Evolutionary conservation across 257 asterid species (phyloP).

Genomic region (Nicotiana tabacum): DNA sequence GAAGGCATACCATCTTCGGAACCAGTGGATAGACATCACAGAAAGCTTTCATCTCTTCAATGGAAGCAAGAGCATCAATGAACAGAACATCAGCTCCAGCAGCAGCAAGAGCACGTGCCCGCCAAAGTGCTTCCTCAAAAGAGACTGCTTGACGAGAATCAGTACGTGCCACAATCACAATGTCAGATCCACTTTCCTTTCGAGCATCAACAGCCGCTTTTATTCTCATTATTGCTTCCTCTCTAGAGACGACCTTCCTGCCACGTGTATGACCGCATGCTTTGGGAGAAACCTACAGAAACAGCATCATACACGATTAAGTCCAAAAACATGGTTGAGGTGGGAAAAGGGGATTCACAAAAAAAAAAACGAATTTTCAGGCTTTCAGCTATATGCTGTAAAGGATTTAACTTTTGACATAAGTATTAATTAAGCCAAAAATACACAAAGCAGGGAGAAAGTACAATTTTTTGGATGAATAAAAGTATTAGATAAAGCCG

Average conservation of each 20-base stretch:
- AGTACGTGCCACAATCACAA: conserved; percentile 90
- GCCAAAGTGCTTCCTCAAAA: conserved; percentile 81
- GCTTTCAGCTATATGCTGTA: background rate
- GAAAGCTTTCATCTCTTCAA: conserved; percentile 85
- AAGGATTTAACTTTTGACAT: background rate
- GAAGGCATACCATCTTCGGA: conserved; percentile 74
- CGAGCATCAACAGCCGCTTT: conserved; percentile 95
- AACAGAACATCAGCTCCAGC: conserved; percentile 96
- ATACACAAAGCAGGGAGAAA: background rate
- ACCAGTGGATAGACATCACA: conserved; percentile 67
- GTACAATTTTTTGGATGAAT: background rate
- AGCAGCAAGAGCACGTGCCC: conserved; percentile 77
- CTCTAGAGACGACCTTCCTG: conserved; percentile 80
- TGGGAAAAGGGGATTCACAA: background rate
- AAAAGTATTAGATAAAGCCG: background rate
- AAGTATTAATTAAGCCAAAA: background rate
- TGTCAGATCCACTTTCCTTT: conserved; percentile 82
- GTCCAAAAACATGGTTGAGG: background rate
- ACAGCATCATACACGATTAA: conserved; percentile 15
- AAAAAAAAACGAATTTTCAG: background rate
- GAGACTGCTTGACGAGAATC: conserved; percentile 97
- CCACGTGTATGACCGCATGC: conserved; percentile 97
- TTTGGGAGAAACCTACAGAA: conserved; percentile 75
- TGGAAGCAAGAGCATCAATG: conserved; percentile 89
- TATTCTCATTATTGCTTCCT: conserved; percentile 76